Evolutionary conservation across 1,284 basidiomycete genomes (phyloP), one percentile per base, ranked within the genome.

Genomic region (Psilocybe mexicana): DNA sequence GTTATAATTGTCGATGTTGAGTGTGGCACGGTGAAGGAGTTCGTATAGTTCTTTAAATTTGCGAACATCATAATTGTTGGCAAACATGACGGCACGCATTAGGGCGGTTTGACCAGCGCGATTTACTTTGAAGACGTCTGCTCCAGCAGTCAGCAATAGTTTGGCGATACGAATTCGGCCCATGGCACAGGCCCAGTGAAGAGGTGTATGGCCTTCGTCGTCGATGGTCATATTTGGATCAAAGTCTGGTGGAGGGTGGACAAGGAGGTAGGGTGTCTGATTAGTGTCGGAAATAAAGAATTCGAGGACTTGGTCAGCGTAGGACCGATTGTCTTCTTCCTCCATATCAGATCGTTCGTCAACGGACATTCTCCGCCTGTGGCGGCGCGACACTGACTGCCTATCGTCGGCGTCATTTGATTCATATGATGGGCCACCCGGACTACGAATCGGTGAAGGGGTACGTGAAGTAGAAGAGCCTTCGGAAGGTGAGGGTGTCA

Each of bases 181-280:
- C 96, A 99, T 99, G 8, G 97, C 97, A 67, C 94, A 97, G 2
- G 96, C 97, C 97, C 97, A 99, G 71, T 99, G 97, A 18, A 99
- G 76, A 23, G 97, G 89, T 0, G 96, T 98, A 73, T 99, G 97
- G 0, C 95, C 95, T 70, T 99, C 97, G 65, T 99, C 97, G 75
- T 99, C 97, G 63, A 99, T 99, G 49, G 90, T 88, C 79, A 96
- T 93, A 70, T 99, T 96, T 6, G 97, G 88, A 71, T 99, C 94
- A 73, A 98, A 97, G 75, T 98, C 93, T 44, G 84, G 71, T 2
- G 97, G 96, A 3, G 96, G 97, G 47, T 84, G 85, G 60, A 97
- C 88, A 66, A 99, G 87, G 57, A 98, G 81, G 25, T 86, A 80
- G 3, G 97, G 97, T 42, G 98, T 88, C 69, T 96, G 92, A 63